phyloP scores from a whole-genome alignment of 2,329 filamentous ascomycete species.

The Fusarium euwallaceae region DNA sequence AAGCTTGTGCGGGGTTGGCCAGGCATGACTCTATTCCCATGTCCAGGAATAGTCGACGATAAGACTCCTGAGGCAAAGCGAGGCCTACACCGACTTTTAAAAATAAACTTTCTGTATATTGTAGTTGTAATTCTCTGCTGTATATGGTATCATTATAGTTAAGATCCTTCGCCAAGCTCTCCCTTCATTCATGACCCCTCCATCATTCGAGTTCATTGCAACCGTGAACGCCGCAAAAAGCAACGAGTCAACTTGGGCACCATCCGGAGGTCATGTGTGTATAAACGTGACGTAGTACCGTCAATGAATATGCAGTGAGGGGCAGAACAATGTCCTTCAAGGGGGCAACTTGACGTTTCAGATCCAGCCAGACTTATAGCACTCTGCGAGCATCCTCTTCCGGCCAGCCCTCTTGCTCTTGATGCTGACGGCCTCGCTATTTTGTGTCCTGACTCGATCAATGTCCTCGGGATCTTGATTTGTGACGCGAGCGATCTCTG shows the following conservation, averaged over 20 bases:
- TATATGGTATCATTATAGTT: neutral
- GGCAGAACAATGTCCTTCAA: neutral
- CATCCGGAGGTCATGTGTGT: neutral
- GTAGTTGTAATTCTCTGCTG: neutral
- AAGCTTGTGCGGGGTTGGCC: neutral
- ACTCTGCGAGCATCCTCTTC: slow-evolving; percentile 51
- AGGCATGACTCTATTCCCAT: neutral
- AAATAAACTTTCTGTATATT: neutral
- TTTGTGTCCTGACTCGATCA: slow-evolving; percentile 48
- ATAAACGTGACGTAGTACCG: neutral
- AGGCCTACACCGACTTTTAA: neutral
- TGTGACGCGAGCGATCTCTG: slow-evolving; percentile 49
- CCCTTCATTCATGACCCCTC: neutral
- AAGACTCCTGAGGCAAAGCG: neutral
- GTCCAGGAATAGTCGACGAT: neutral
- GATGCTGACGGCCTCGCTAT: slow-evolving; percentile 47
- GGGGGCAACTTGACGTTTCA: slow-evolving; percentile 21
- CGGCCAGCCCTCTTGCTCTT: slow-evolving; percentile 49
- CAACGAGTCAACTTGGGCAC: neutral
- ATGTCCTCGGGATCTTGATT: slow-evolving; percentile 49
- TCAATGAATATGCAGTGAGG: neutral
- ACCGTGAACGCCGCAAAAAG: neutral
- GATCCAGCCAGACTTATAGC: slow-evolving; percentile 47
- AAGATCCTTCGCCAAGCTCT: neutral
- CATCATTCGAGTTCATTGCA: neutral